phyloP scores from a whole-genome alignment of 441 rosid species.

The Corymbia calophylla region DNA sequence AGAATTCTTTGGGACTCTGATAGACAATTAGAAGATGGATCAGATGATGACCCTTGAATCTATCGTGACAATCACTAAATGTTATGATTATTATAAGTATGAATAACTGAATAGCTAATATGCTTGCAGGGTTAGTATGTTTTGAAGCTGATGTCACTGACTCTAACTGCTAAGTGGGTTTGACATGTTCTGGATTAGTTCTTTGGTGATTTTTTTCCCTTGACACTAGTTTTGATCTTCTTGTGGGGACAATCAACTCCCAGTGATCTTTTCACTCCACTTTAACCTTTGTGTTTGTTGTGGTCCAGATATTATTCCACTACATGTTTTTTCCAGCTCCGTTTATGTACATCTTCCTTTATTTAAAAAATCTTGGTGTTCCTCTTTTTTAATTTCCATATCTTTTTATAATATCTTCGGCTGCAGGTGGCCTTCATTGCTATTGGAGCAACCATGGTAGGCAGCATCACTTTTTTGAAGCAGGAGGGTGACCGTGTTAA shows the following conservation, averaged over 20 bases:
- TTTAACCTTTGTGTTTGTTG: neutral
- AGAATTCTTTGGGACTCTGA: neutral
- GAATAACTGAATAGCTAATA: neutral
- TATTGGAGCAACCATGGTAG: constrained; percentile 97
- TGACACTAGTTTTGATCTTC: neutral
- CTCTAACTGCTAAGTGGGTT: neutral
- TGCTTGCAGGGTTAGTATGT: neutral
- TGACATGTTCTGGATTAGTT: neutral
- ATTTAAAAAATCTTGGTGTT: neutral
- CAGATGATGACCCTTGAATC: neutral
- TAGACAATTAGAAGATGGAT: neutral
- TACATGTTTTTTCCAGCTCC: neutral
- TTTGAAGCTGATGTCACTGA: neutral
- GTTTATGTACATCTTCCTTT: neutral
- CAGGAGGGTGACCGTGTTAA: constrained; percentile 54
- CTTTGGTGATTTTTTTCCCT: neutral
- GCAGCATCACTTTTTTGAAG: constrained; percentile 68
- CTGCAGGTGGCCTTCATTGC: constrained; percentile 92
- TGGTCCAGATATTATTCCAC: neutral
- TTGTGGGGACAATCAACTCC: neutral
- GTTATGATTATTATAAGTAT: neutral
- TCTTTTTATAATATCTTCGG: neutral
- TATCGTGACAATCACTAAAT: neutral
- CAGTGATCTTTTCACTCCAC: neutral
- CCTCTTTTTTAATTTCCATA: neutral